Evolutionary conservation across 257 asterid species (phyloP), one percentile per base, ranked within the genome.

Genomic region (Plantago major): DNA sequence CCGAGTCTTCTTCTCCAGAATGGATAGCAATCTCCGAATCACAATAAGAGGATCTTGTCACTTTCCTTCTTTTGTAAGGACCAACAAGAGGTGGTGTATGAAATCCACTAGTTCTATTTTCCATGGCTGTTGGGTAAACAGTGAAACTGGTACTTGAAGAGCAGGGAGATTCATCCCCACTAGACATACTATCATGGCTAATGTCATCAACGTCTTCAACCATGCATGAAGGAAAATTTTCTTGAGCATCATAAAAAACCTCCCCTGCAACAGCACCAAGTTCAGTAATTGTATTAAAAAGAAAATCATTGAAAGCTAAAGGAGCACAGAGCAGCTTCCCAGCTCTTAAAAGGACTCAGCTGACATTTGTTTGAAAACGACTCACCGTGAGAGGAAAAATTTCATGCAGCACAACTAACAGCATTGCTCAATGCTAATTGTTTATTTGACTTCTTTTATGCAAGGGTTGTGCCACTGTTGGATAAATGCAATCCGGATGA

Each of bases 11-110:
- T 70, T 78, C 90, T 71, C 71, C 78, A 14, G 82, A 69, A 65
- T 62, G 74, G 51, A 64, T 38, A 46, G 65, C 76, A 45, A 60
- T 76, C 55, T 82, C 88, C 46, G 68, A 30, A 53, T 67, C 52
- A 10, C 58, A 68, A 66, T 55, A 42, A 55, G 77, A 11, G 46
- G 90, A 69, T 63, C 72, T 77, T 78, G 64, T 76, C 56, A 89
- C 74, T 73, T 75, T 93, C 82, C 97, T 78, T 73, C 90, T 77
- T 70, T 83, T 87, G 79, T 84, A 73, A 59, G 95, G 91, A 15
- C 70, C 81, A 65, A 70, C 69, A 67, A 67, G 85, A 68, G 94
- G 89, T 37, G 95, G 95, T 6, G 97, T 87, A 11, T 61, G 81
- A 15, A 75, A 68, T 58, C 59, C 53, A 46, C 58, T 57, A 17